Percentiles rank a stretch among this genome's conserved stretches.
These are phyloP conservation scores for Salvia splendens DNA, from an alignment of 257 asterid species.

Conservation along the genomic window DNA sequence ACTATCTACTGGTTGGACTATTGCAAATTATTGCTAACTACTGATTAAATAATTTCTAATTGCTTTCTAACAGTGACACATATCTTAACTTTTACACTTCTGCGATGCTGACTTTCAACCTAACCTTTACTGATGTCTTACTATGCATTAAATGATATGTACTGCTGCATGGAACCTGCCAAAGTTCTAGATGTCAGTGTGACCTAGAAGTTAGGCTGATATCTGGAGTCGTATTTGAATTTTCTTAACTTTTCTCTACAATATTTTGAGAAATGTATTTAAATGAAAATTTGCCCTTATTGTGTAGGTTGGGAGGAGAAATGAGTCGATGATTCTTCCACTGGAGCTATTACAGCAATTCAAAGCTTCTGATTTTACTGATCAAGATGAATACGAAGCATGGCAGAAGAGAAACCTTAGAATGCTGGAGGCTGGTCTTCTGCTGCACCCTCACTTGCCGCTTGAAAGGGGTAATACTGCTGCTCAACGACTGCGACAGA, in stretches of 20 bases:
- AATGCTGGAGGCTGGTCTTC: constrained; percentile 93
- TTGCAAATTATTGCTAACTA: not conserved
- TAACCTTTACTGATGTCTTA: constrained; percentile 28
- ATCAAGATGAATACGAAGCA: constrained; percentile 72
- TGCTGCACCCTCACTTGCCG: constrained; percentile 81
- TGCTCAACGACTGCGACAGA: constrained; percentile 78
- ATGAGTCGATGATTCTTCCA: constrained; percentile 81
- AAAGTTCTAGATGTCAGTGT: constrained; percentile 6
- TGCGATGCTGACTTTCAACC: constrained; percentile 28
- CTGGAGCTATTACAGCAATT: constrained; percentile 96
- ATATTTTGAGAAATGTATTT: constrained; percentile 20
- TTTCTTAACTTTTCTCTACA: not conserved
- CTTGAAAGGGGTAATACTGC: constrained; percentile 67
- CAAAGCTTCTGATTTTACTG: constrained; percentile 90
- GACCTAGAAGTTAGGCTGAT: not conserved
- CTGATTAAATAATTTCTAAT: constrained; percentile 8
- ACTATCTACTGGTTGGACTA: constrained; percentile 20
- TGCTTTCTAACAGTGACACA: constrained; percentile 32
- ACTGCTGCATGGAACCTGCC: constrained; percentile 22
- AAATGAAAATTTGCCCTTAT: constrained; percentile 2
- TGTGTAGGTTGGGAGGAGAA: constrained; percentile 76
- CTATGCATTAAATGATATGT: not conserved
- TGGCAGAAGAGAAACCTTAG: constrained; percentile 96
- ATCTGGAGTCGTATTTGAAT: not conserved
- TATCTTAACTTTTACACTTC: constrained; percentile 14